These are phyloP conservation scores for Castanospermum australe DNA, from an alignment of 306 rosid species.

Conservation along the genomic window DNA sequence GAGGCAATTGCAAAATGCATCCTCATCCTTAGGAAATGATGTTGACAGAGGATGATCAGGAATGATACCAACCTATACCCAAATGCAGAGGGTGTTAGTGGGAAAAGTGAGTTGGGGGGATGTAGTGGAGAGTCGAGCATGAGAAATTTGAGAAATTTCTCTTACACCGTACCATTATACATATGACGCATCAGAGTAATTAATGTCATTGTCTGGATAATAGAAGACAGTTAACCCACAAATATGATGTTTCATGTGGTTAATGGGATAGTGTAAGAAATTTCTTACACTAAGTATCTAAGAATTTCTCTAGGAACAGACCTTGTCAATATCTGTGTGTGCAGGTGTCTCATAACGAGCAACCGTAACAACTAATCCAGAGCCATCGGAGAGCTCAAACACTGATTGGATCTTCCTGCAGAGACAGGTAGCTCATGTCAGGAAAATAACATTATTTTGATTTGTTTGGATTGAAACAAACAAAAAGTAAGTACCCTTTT, in stretches of 20 bases:
- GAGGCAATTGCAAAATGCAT: constrained; percentile 79
- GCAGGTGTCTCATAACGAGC: constrained; percentile 97
- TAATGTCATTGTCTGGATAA: no score
- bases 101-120: not conserved
- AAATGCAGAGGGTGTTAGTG: constrained; percentile 6
- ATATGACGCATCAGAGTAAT: no score
- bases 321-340: constrained; percentile 90
- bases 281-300: no score
- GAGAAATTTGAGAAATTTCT: no score
- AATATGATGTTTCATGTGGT: no score
- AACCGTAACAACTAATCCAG: constrained; percentile 90
- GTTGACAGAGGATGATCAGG: constrained; percentile 91
- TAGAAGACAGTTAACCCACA: no score
- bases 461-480: constrained; percentile 10
- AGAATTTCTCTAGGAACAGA: no score
- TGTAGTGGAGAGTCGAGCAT: not conserved
- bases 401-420: constrained; percentile 97
- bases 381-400: constrained; percentile 91
- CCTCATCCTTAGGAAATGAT: constrained; percentile 85
- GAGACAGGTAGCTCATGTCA: constrained; percentile 24
- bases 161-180: no score
- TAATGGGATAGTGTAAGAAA: no score
- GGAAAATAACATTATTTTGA: not conserved
- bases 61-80: constrained; percentile 77
- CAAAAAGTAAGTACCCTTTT: constrained; percentile 67